Conservation (phyloP, 768 basidiomycete genomes). For the Gelatoporia subvermispora region DNA sequence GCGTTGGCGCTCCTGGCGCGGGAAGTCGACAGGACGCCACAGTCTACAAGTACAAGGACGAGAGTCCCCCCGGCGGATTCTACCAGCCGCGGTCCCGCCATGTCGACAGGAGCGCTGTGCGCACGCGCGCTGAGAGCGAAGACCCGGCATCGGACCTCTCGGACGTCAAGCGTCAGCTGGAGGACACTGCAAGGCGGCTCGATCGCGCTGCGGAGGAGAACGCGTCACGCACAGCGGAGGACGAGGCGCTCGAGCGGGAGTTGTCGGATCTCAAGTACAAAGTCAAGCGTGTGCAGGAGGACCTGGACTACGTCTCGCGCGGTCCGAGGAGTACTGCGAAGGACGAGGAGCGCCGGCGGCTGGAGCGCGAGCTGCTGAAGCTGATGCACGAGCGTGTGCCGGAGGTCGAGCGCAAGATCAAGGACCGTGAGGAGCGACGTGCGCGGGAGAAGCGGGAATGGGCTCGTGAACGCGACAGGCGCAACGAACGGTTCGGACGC, state of each 20-base stretch:
- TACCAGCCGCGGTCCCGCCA: constrained; percentile 84
- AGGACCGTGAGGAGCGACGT: constrained; percentile 70
- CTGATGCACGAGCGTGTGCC: constrained; percentile 91
- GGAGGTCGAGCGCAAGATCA: constrained; percentile 80
- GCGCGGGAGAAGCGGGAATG: constrained; percentile 77
- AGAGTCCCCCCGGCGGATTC: constrained; percentile 51
- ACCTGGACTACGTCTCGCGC: constrained; percentile 80
- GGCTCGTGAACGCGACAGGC: constrained; percentile 71
- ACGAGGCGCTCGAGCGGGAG: constrained; percentile 89
- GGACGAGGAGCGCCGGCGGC: constrained; percentile 79
- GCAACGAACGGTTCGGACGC: constrained; percentile 77
- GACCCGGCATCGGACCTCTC: constrained; percentile 60
- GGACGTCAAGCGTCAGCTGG: constrained; percentile 83
- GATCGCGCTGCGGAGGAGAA: constrained; percentile 68
- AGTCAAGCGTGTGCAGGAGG: constrained; percentile 84
- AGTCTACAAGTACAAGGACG: constrained; percentile 81
- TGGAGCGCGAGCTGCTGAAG: constrained; percentile 82
- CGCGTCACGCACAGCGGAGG: constrained; percentile 62
- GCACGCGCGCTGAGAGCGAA: constrained; percentile 66
- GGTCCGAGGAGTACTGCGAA: constrained; percentile 67
- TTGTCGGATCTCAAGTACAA: constrained; percentile 81
- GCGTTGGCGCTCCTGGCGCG: constrained; percentile 45
- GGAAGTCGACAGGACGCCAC: constrained; percentile 80
- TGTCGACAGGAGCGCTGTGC: constrained; percentile 77
- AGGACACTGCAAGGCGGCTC: constrained; percentile 74